Conservation (phyloP, 2,329 filamentous ascomycete species). For the Sclerotinia sclerotiorum region DNA sequence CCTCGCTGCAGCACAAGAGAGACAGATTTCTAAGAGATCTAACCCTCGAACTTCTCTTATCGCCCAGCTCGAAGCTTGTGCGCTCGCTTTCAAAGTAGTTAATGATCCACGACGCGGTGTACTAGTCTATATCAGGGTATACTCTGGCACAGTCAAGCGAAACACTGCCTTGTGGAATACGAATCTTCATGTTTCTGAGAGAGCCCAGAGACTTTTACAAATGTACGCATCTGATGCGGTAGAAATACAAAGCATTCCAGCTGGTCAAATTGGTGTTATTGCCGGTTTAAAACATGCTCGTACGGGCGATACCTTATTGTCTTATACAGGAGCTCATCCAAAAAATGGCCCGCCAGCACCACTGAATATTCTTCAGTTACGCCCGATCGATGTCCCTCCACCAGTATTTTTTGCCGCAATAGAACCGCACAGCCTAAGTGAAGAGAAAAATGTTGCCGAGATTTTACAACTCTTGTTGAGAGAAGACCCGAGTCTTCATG, state of each 20-base stretch:
- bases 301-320: conserved; percentile 88
- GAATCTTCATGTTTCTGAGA: conserved; percentile 74
- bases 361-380: conserved; percentile 74
- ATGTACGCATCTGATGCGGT: conserved; percentile 88
- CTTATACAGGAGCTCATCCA: conserved; percentile 61
- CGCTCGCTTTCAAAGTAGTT: conserved; percentile 87
- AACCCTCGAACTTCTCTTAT: conserved; percentile 45
- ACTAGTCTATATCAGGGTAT: conserved; percentile 88
- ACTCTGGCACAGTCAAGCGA: conserved; percentile 75
- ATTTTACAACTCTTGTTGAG: conserved; percentile 76
- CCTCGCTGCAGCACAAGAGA: conserved; percentile 40
- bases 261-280: conserved; percentile 92
- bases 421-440: conserved; percentile 73
- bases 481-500: conserved; percentile 89
- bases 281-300: conserved; percentile 86
- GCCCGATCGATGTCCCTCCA: conserved; percentile 84
- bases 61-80: conserved; percentile 60
- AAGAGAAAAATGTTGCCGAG: conserved; percentile 76
- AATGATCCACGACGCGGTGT: conserved; percentile 83
- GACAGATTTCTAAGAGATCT: conserved; percentile 42
- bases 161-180: conserved; percentile 84
- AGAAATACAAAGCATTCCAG: conserved; percentile 75
- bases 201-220: conserved; percentile 76
- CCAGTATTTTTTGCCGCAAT: conserved; percentile 97
- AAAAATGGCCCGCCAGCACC: conserved; percentile 65